Evolutionary conservation across 805 yeast genomes (phyloP), one percentile per base, ranked within the genome.

Genomic region (Starmera caribaea): DNA sequence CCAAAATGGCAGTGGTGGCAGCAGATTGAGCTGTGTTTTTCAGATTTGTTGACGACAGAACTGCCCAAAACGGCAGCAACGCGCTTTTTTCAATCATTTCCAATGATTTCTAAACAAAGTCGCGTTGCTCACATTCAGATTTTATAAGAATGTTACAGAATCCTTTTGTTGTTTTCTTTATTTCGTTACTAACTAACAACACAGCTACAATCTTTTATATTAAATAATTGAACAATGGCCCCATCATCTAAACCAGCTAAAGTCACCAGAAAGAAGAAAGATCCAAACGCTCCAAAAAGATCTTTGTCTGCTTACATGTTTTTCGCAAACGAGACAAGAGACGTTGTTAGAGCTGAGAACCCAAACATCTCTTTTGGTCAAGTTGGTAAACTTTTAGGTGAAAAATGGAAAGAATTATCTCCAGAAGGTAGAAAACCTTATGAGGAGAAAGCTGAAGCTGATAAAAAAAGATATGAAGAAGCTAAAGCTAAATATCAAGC

Each of bases 211-310:
- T 21, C 7, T 7, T n/a, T n/a, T n/a, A n/a, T n/a, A n/a, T n/a
- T n/a, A n/a, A n/a, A n/a, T n/a, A n/a, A n/a, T n/a, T n/a, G n/a
- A n/a, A 42, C 34, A 41, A 65, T 65, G 69, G 62, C 69, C 40
- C 62, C 62, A 36, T 61, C 60, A 47, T 63, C 63, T 55, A 63
- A 62, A 55, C 45, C 50, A 34, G 46, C 48, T 46, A 63, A 59
- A 38, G 48, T 63, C 45, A 49, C 63, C 45, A 67, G 70, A 62
- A 68, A 65, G 64, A 68, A 68, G 68, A 68, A 68, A 65, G 95
- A 86, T 66, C 96, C 98, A 71, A 89, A 90, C 66, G 98, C 98
- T 50, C 98, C 98, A 65, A 92, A 92, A 86, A 86, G 97, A 69
- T 87, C 97, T 21, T 71, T 92, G 62, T 87, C 97, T 45, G 96